Conservation (phyloP, 2,329 filamentous ascomycete species). For the Phaeoacremonium minimum region DNA sequence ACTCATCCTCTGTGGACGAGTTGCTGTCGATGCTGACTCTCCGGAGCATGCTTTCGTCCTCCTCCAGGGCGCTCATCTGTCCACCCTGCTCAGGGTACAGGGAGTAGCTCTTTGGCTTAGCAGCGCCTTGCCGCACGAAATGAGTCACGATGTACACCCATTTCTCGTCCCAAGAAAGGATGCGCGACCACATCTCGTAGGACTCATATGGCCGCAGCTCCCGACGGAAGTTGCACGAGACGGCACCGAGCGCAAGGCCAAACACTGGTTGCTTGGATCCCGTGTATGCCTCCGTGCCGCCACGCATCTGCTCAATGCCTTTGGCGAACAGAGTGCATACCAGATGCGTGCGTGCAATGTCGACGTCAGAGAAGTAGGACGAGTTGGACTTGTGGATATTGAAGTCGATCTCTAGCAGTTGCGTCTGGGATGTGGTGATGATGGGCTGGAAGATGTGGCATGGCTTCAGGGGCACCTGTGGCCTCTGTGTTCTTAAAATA, state of each 20-base stretch:
- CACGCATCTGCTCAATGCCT: constrained; percentile 25
- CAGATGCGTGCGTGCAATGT: constrained; percentile 62
- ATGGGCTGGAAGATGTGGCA: constrained; percentile 54
- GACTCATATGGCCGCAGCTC: constrained; percentile 4
- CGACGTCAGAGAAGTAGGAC: constrained; percentile 67
- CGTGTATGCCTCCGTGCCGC: constrained; percentile 21
- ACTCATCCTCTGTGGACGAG: neutral
- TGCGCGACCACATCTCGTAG: constrained; percentile 31
- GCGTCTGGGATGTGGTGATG: constrained; percentile 56
- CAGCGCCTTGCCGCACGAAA: constrained; percentile 38
- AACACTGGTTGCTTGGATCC: constrained; percentile 21
- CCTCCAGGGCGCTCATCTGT: constrained; percentile 3
- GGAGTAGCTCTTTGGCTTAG: constrained; percentile 21
- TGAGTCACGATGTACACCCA: constrained; percentile 36
- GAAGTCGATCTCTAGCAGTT: constrained; percentile 65
- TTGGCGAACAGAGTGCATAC: constrained; percentile 43
- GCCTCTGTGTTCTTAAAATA: neutral
- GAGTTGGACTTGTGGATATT: constrained; percentile 70
- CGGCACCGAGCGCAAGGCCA: constrained; percentile 43
- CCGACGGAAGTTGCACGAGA: constrained; percentile 33
- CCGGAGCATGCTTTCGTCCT: no score
- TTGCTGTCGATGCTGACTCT: no score
- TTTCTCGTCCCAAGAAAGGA: constrained; percentile 6
- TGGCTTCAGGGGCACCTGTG: neutral
- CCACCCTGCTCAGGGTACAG: constrained; percentile 24